phyloP scores from a whole-genome alignment of 306 rosid species.

The Cajanus cajan region DNA sequence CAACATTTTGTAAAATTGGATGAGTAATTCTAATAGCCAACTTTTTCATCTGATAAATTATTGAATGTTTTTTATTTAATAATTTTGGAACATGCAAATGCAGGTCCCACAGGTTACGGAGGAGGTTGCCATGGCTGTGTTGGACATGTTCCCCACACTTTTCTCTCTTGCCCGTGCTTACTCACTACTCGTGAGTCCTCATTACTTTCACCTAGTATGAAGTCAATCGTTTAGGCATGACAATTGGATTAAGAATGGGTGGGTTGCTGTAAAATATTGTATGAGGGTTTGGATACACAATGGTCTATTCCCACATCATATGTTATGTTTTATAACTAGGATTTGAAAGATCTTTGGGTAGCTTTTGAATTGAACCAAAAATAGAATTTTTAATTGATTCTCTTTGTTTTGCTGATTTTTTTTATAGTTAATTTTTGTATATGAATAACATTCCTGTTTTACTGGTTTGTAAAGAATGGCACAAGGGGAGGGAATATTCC shows the following conservation, averaged over 20 bases:
- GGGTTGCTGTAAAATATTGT: background rate
- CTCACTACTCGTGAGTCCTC: constrained; percentile 60
- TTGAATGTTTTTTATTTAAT: background rate
- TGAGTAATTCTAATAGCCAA: background rate
- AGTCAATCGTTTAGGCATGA: background rate
- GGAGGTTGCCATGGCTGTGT: constrained; percentile 83
- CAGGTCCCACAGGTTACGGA: constrained; percentile 99
- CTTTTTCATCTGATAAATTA: background rate
- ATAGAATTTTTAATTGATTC: background rate
- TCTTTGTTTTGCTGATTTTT: background rate
- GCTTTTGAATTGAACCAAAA: background rate
- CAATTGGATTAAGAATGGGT: background rate
- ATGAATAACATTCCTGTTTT: background rate
- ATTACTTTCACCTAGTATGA: constrained; percentile 23
- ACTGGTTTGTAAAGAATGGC: background rate
- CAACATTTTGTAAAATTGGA: constrained; percentile 5
- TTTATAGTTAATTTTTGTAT: background rate
- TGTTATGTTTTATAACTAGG: background rate
- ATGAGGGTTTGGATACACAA: background rate
- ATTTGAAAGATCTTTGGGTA: background rate
- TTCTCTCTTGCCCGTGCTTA: constrained; percentile 76
- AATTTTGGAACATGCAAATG: constrained; percentile 22
- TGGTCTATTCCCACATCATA: background rate
- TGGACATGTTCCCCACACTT: constrained; percentile 83
- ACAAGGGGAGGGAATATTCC: background rate